phyloP scores from a whole-genome alignment of 306 rosid species.

The Fragaria nilgerrensis region DNA sequence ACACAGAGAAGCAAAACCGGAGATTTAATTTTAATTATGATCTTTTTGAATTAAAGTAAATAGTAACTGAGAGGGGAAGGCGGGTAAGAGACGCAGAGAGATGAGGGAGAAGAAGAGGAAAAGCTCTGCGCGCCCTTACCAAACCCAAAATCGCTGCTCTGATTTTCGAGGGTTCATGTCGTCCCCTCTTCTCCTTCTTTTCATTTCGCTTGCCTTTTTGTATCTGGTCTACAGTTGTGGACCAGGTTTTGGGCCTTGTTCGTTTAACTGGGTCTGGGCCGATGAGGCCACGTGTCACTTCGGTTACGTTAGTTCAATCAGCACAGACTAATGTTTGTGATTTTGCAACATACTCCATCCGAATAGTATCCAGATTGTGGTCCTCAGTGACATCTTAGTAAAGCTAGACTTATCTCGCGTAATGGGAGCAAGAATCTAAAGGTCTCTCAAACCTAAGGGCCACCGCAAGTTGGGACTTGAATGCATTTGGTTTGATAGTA shows the following conservation, averaged over 20 bases:
- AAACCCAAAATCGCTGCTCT: conserved; percentile 13
- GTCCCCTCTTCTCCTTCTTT: not conserved
- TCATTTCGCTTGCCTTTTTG: not conserved
- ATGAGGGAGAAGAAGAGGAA: not conserved
- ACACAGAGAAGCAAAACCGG: not conserved
- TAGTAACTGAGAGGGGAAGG: not conserved
- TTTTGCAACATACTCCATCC: too few relatives aligned
- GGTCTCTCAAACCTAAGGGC: too few relatives aligned
- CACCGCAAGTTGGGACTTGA: too few relatives aligned
- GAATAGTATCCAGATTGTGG: too few relatives aligned
- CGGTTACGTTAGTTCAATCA: too few relatives aligned
- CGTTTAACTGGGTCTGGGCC: not conserved
- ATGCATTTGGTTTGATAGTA: too few relatives aligned
- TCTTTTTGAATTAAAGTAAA: not conserved
- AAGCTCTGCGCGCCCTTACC: not conserved
- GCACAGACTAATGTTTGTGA: too few relatives aligned
- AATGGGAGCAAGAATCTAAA: too few relatives aligned
- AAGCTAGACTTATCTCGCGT: too few relatives aligned
- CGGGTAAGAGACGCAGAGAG: not conserved
- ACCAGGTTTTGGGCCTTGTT: not conserved
- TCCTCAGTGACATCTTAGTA: too few relatives aligned
- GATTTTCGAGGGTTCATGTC: conserved; percentile 18
- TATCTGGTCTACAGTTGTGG: not conserved
- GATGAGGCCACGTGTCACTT: not conserved
- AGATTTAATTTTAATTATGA: not conserved